A percentile compares a stretch with the other conserved stretches of the same genome.
These are phyloP conservation scores for Vigna mungo DNA, from an alignment of 306 rosid genomes.

Conservation along the genomic window DNA sequence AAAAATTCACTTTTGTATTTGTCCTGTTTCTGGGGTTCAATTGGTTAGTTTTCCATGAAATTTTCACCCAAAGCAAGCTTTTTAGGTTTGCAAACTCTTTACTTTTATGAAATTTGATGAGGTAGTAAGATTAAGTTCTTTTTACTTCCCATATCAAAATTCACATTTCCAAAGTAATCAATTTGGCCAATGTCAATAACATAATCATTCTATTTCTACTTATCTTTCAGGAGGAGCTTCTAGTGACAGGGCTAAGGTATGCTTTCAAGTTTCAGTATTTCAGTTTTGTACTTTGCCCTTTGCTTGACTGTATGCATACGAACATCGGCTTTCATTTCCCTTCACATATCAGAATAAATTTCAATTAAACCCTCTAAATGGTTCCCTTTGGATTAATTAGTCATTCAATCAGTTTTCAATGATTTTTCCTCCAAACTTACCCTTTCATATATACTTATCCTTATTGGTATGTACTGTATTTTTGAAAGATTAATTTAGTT, in stretches of 20 bases:
- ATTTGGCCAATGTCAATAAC: conserved; percentile 6
- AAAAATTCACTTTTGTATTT: conserved; percentile 3
- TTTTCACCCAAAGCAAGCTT: conserved; percentile 1
- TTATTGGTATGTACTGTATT: background rate
- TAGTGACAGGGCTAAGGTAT: conserved; percentile 67
- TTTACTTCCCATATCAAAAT: conserved; percentile 23
- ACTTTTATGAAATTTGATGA: background rate
- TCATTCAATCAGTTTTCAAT: background rate
- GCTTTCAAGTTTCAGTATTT: conserved; percentile 21
- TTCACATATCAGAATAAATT: background rate
- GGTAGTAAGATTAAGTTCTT: background rate
- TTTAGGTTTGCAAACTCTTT: background rate
- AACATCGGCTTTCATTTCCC: background rate
- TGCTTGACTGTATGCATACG: background rate
- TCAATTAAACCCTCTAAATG: background rate
- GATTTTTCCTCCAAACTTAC: background rate
- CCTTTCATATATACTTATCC: conserved; percentile 4
- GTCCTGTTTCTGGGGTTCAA: conserved; percentile 21
- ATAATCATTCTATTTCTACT: conserved; percentile 1
- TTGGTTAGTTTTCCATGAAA: conserved; percentile 12
- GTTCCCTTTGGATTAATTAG: background rate
- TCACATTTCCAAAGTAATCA: background rate
- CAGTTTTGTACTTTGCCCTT: conserved; percentile 1
- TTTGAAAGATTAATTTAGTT: background rate
- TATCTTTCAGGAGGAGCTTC: conserved; percentile 61